phyloP scores from a whole-genome alignment of 257 asterid genomes.

The Solanum megistacrolobum region DNA sequence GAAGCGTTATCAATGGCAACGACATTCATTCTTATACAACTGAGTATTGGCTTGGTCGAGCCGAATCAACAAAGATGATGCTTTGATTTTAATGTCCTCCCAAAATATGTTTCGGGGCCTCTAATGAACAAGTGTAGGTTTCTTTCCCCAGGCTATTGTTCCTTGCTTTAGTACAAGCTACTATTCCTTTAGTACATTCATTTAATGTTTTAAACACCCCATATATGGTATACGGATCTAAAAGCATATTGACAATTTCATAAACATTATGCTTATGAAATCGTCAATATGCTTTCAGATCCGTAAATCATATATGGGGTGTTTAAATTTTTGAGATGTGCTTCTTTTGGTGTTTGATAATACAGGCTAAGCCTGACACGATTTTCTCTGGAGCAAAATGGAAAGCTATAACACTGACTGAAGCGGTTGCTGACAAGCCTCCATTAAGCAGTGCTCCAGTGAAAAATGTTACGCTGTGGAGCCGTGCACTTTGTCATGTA shows the following conservation, averaged over 20 bases:
- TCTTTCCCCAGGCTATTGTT: neutral
- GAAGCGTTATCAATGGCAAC: neutral
- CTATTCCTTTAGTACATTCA: neutral
- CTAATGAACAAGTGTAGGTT: neutral
- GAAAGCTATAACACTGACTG: slow-evolving; percentile 9
- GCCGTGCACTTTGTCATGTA: slow-evolving; percentile 42
- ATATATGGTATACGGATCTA: no score
- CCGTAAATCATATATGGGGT: neutral
- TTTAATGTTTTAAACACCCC: neutral
- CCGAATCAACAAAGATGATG: slow-evolving; percentile 60
- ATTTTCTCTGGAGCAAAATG: slow-evolving; percentile 23
- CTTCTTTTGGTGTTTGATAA: neutral
- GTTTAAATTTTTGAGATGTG: neutral
- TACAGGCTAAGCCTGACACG: no score
- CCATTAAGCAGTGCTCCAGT: neutral
- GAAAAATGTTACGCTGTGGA: slow-evolving; percentile 28
- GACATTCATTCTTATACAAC: slow-evolving; percentile 22
- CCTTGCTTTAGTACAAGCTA: neutral
- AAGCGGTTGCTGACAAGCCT: slow-evolving; percentile 1
- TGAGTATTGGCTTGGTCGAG: slow-evolving; percentile 69
- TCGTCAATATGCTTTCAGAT: neutral
- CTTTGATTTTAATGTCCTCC: slow-evolving; percentile 78
- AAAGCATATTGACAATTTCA: no score
- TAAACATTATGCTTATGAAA: no score
- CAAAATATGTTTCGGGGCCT: slow-evolving; percentile 40